Evolutionary conservation across 179 eudicot genomes (phyloP).

Genomic region (Amaranthus tricolor): DNA sequence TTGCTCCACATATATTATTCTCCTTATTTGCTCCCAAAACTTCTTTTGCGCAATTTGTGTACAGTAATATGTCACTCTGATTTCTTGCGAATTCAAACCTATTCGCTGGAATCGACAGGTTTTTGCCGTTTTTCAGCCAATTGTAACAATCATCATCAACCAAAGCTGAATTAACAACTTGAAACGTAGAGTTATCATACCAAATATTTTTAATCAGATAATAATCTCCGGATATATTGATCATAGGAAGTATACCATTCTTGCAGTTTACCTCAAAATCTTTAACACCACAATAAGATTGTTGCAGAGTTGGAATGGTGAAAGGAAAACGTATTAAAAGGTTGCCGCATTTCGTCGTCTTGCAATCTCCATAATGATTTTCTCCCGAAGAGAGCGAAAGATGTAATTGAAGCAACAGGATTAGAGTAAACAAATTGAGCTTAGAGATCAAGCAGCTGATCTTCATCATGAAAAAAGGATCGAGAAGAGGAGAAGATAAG

Average conservation of each 20-base stretch:
- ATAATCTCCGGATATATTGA: slow-evolving; percentile 24
- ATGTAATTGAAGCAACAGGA: slow-evolving; percentile 12
- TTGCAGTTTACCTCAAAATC: slow-evolving; percentile 28
- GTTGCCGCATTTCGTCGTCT: slow-evolving; percentile 9
- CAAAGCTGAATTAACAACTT: slow-evolving; percentile 21
- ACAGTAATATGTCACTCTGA: neutral
- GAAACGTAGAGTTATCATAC: slow-evolving; percentile 14
- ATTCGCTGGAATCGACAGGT: slow-evolving; percentile 1
- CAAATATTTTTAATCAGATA: slow-evolving; percentile 20
- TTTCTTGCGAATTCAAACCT: neutral
- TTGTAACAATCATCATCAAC: neutral
- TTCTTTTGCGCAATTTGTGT: slow-evolving; percentile 4
- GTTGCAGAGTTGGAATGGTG: slow-evolving; percentile 10
- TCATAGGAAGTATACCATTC: neutral
- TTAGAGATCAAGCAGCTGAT: neutral
- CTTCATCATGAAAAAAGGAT: neutral
- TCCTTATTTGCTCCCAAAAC: neutral
- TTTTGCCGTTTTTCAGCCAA: neutral
- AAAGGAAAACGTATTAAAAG: slow-evolving; percentile 18
- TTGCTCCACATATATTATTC: slow-evolving; percentile 8
- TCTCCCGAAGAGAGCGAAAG: neutral
- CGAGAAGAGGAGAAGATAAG: too few species aligned
- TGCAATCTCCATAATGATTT: slow-evolving; percentile 25
- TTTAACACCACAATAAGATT: slow-evolving; percentile 29
- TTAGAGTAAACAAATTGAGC: slow-evolving; percentile 7